Conservation (phyloP, 768 basidiomycete genomes). For the Leccinum obscurum region DNA sequence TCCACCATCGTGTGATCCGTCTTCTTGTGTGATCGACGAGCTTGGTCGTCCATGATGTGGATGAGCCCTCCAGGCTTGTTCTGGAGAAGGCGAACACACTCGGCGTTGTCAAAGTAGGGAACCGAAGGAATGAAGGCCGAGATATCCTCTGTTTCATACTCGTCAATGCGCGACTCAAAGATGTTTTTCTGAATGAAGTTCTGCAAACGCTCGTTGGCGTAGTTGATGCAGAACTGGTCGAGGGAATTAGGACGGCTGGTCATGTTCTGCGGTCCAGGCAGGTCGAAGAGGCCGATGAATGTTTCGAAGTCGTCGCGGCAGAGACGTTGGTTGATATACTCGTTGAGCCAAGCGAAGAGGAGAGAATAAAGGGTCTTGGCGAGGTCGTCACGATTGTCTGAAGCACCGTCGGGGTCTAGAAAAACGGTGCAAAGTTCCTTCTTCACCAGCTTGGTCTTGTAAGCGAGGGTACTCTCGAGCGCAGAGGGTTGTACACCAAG, state of each 20-base stretch:
- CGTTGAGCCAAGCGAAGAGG: constrained; percentile 95
- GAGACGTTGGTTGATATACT: constrained; percentile 92
- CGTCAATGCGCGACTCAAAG: constrained; percentile 79
- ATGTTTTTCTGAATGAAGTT: constrained; percentile 76
- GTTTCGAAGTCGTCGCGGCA: constrained; percentile 92
- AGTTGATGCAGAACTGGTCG: constrained; percentile 96
- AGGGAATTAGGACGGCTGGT: constrained; percentile 87
- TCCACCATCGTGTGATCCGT: no score
- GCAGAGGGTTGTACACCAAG: constrained; percentile 75
- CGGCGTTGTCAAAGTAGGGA: constrained; percentile 87
- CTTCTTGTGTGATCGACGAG: no score
- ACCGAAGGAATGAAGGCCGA: constrained; percentile 64
- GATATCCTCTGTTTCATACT: constrained; percentile 85
- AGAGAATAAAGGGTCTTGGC: constrained; percentile 93
- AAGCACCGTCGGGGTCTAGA: constrained; percentile 91
- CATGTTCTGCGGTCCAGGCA: constrained; percentile 92
- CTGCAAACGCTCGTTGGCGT: constrained; percentile 90
- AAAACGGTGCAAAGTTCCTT: constrained; percentile 98
- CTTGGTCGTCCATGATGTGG: no score
- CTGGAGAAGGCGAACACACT: constrained; percentile 84
- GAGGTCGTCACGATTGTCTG: constrained; percentile 91
- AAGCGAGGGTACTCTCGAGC: constrained; percentile 81
- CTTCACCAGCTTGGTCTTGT: constrained; percentile 90
- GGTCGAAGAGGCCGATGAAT: constrained; percentile 92
- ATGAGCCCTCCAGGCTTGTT: constrained; percentile 33